A percentile compares a stretch with the other conserved stretches of the same genome.
These are phyloP conservation scores for Corymbia maculata DNA, from an alignment of 345 rosid genomes.

Conservation along the genomic window DNA sequence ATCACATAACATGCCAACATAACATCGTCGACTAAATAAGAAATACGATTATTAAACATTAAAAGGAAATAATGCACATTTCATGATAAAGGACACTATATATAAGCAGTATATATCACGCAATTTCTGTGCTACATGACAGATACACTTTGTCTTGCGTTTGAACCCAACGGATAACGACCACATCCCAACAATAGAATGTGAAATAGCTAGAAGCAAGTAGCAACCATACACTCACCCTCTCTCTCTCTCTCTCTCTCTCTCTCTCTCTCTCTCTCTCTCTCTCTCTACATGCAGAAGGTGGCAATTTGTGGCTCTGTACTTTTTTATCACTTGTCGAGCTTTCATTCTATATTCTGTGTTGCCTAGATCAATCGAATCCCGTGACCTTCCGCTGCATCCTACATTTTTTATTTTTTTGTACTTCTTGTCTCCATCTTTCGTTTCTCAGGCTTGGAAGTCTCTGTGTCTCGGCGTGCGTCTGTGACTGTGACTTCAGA, in stretches of 20 bases:
- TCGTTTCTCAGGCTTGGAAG: not conserved
- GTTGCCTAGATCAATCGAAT: not conserved
- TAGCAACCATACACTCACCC: not conserved
- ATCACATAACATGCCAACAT: rapidly evolving
- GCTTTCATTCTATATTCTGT: not conserved
- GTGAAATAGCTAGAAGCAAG: not conserved
- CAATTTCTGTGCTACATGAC: rapidly evolving
- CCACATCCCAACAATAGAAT: not conserved
- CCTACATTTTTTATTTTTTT: not conserved
- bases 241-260: no score
- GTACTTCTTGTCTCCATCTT: not conserved
- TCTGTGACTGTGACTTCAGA: not conserved
- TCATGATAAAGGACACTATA: not conserved
- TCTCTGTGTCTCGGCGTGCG: not conserved
- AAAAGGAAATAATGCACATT: not conserved
- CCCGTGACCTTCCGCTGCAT: not conserved
- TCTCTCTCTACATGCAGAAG: not conserved
- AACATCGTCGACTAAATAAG: rapidly evolving
- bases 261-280: not conserved
- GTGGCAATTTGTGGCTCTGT: not conserved
- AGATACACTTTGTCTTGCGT: rapidly evolving
- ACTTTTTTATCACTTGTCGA: not conserved
- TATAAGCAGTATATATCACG: not conserved
- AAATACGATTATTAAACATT: rapidly evolving
- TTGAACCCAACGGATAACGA: not conserved